Evolutionary conservation across 768 basidiomycete species (phyloP).

Genomic region (Hygrophorus pudorinus): DNA sequence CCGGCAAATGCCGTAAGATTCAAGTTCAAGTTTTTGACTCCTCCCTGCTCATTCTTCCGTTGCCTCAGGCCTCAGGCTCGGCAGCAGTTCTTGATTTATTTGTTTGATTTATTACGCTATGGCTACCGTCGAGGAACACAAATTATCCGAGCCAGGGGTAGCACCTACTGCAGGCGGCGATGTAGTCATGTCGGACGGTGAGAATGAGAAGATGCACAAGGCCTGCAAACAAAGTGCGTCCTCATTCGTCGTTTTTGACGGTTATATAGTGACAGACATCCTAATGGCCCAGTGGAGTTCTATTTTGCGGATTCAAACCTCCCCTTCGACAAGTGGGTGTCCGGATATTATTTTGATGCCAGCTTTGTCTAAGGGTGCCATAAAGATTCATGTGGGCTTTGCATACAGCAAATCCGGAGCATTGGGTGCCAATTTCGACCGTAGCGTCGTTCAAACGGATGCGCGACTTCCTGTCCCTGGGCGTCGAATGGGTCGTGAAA

Average conservation of each 20-base stretch:
- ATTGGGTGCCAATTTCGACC: conserved; percentile 85
- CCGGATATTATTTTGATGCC: background rate
- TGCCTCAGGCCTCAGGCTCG: too few relatives aligned
- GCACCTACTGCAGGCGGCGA: conserved; percentile 12
- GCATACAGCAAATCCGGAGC: conserved; percentile 68
- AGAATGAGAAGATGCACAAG: conserved; percentile 33
- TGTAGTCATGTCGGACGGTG: conserved; percentile 19
- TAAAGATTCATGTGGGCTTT: conserved; percentile 91
- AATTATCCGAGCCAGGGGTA: background rate
- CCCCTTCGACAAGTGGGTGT: conserved; percentile 70
- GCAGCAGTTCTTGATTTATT: too few relatives aligned
- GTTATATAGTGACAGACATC: background rate
- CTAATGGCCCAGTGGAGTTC: conserved; percentile 86
- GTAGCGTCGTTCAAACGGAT: conserved; percentile 94
- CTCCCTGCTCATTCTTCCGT: too few relatives aligned
- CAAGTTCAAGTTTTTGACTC: too few relatives aligned
- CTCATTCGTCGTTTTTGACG: background rate
- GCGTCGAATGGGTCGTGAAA: conserved; percentile 58
- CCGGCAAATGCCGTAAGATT: too few relatives aligned
- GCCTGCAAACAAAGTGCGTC: conserved; percentile 49
- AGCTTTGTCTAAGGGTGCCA: background rate
- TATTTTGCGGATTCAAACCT: conserved; percentile 97
- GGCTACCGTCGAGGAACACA: too few relatives aligned
- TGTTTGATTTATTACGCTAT: too few relatives aligned
- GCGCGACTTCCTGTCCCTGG: conserved; percentile 55